phyloP scores from a whole-genome alignment of 495 filamentous ascomycete species.

The Aspergillus sclerotioniger region DNA sequence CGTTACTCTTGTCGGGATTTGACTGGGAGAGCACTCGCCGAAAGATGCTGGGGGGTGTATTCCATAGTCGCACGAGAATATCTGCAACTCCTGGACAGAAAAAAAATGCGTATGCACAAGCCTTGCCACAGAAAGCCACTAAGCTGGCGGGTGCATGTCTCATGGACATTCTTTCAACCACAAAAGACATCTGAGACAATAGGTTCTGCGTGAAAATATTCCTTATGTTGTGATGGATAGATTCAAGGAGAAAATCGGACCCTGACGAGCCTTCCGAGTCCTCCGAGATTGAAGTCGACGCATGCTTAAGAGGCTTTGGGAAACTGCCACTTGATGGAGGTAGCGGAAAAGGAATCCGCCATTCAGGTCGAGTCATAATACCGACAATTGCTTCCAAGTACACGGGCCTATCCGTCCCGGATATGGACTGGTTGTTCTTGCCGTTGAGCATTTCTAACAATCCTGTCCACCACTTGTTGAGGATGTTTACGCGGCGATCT shows the following conservation, averaged over 20 bases:
- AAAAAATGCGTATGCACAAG: constrained; percentile 92
- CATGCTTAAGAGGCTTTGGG: constrained; percentile 33
- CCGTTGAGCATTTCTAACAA: constrained; percentile 83
- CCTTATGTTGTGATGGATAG: constrained; percentile 89
- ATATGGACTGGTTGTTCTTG: constrained; percentile 66
- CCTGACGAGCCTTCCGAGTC: constrained; percentile 44
- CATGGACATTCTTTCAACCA: constrained; percentile 88
- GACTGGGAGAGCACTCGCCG: constrained; percentile 70
- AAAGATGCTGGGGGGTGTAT: constrained; percentile 60
- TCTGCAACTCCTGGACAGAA: constrained; percentile 90
- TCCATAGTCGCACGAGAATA: constrained; percentile 82
- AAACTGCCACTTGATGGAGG: constrained; percentile 25
- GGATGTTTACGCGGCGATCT: constrained; percentile 74
- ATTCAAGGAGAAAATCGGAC: constrained; percentile 82
- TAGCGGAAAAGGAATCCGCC: constrained; percentile 68
- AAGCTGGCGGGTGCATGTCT: constrained; percentile 87
- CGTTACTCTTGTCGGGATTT: constrained; percentile 43
- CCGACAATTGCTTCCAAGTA: constrained; percentile 78
- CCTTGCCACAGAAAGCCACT: constrained; percentile 91
- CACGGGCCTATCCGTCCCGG: constrained; percentile 74
- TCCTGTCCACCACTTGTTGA: constrained; percentile 96
- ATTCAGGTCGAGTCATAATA: constrained; percentile 92
- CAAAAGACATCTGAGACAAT: constrained; percentile 80
- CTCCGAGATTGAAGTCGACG: constrained; percentile 41
- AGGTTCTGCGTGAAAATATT: constrained; percentile 88